Conservation (phyloP, 805 yeast species). For the Yamadazyma philogaea region DNA sequence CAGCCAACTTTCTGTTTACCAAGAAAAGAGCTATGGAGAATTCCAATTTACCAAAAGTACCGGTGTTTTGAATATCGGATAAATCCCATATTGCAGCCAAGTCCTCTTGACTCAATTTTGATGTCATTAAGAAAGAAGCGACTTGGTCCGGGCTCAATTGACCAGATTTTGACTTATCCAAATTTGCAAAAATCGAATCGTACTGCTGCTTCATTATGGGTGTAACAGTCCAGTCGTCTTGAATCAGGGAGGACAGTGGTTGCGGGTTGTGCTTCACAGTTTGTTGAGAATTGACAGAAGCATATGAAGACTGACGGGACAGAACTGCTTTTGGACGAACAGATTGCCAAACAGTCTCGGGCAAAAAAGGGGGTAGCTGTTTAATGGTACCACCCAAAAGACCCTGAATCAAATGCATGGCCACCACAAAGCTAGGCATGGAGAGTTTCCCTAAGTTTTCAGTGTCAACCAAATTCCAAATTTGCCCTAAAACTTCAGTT, state of each 20-base stretch:
- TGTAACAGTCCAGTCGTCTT: slow-evolving; percentile 63
- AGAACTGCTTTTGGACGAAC: slow-evolving; percentile 16
- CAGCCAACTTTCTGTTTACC: slow-evolving; percentile 80
- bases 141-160: slow-evolving; percentile 72
- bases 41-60: slow-evolving; percentile 74
- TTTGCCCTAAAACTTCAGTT: slow-evolving; percentile 69
- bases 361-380: slow-evolving; percentile 48
- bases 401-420: slow-evolving; percentile 93
- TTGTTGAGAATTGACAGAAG: slow-evolving; percentile 37
- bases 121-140: slow-evolving; percentile 84
- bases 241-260: slow-evolving; percentile 2
- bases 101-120: slow-evolving; percentile 78
- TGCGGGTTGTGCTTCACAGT: slow-evolving; percentile 30
- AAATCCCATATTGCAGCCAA: slow-evolving; percentile 94
- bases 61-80: slow-evolving; percentile 84
- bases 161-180: slow-evolving; percentile 67
- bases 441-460: slow-evolving; percentile 68
- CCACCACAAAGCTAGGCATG: slow-evolving; percentile 77
- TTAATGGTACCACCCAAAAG: slow-evolving; percentile 62
- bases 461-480: slow-evolving; percentile 87
- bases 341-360: slow-evolving; percentile 40
- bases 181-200: slow-evolving; percentile 71
- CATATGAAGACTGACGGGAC: slow-evolving; percentile 27
- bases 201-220: slow-evolving; percentile 71
- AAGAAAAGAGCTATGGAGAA: slow-evolving; percentile 92